phyloP scores from a whole-genome alignment of 768 basidiomycete genomes.

The Naematelia aurantialba region DNA sequence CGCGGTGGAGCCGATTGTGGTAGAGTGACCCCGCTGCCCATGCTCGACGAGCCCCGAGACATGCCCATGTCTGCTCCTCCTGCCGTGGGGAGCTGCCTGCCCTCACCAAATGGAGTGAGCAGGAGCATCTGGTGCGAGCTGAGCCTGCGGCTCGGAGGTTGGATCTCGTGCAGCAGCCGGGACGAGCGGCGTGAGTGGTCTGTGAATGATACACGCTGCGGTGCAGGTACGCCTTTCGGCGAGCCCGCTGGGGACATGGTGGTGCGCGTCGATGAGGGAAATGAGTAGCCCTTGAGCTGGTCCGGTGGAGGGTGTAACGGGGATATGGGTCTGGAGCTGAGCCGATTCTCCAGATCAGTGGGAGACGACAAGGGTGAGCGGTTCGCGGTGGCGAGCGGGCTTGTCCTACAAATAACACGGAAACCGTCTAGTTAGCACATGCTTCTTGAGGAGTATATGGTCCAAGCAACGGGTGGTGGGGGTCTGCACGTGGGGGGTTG shows the following conservation, averaged over 20 bases:
- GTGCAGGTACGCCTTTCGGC: background rate
- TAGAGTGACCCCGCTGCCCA: conserved; percentile 8
- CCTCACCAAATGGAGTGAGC: conserved; percentile 38
- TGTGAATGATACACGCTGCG: background rate
- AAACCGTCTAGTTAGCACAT: too few species aligned
- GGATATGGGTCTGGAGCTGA: background rate
- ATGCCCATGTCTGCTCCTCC: conserved; percentile 18
- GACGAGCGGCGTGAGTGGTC: conserved; percentile 21
- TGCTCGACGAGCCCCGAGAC: conserved; percentile 27
- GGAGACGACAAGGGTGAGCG: background rate
- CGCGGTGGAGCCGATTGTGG: background rate
- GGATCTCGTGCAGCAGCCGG: conserved; percentile 36
- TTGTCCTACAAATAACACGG: too few species aligned
- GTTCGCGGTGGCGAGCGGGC: too few species aligned
- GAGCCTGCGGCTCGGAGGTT: conserved; percentile 35
- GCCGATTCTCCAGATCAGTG: background rate
- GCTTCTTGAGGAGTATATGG: too few species aligned
- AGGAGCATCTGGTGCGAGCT: conserved; percentile 40
- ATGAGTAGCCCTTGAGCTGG: background rate
- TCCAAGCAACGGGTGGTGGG: too few species aligned
- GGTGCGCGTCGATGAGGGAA: background rate
- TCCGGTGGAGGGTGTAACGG: background rate
- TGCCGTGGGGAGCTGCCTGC: conserved; percentile 1
- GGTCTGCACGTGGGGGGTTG: too few species aligned
- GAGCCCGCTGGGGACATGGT: background rate